Base-by-base conservation (phyloP, 768 basidiomycete species). In the Mycena filopes region DNA sequence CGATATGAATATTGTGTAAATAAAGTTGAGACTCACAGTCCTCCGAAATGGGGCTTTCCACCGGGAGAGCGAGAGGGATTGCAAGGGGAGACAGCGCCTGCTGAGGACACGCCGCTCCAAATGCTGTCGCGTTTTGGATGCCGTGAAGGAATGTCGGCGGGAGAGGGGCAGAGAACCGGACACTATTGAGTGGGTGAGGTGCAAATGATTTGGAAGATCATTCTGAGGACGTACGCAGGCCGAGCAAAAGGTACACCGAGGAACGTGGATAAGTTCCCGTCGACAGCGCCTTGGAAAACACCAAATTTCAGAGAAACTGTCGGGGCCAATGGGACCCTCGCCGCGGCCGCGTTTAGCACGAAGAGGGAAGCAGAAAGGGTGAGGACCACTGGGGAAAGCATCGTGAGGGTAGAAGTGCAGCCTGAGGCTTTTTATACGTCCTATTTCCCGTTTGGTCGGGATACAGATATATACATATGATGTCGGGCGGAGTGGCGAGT, bases 211-310 rank as follows among this genome's bases (percentile, higher is more conserved):
- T n/a, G n/a, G n/a, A 36, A 11, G 36, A 36, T 36, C 10, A 3
- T 31, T 28, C 10, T 28, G 15, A 7, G 13, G 18, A 67, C 78
- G 26, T 69, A 83, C 79, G 78, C 80, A 40, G 80, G 75, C 28
- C 74, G 60, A 18, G 81, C 79, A 42, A 78, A 84, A 1, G 79
- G 82, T 20, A 84, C 80, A 9, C 82, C 83, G 0, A 81, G 68
- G 61, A 79, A 84, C 15, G 71, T 51, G 8, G 71, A 67, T 0
- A 76, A 70, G 21, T 45, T 54, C 8, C 74, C 78, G 2, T 65
- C 66, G 12, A 61, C 38, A 2, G 63, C 1, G 3, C 80, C 80
- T 33, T 67, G 69, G 50, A 80, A 75, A 9, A 72, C 67, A 0
- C 72, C 79, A 13, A 63, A 65, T 36, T 76, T 72, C 8, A 81